Conservation (phyloP, 2,329 filamentous ascomycete species). For the Aciculosporium take region DNA sequence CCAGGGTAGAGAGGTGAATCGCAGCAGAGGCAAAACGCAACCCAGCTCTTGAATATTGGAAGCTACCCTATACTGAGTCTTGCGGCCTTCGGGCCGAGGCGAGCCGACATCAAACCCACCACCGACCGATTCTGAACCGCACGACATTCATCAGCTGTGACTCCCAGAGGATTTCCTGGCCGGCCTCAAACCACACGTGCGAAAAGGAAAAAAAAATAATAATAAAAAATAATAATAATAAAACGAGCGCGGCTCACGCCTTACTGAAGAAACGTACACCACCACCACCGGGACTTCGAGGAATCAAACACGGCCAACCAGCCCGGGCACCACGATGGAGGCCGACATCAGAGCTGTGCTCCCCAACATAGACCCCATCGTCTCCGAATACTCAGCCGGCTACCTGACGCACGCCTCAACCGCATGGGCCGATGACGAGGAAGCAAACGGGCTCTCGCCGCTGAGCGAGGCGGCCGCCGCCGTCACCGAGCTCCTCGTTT, state of each 20-base stretch:
- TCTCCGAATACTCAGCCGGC: slow-evolving; percentile 86
- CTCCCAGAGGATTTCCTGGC: no score
- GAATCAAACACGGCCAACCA: background rate
- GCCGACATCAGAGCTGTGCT: slow-evolving; percentile 72
- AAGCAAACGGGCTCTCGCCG: slow-evolving; percentile 55
- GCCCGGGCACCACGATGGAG: slow-evolving; percentile 48
- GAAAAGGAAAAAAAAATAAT: no score
- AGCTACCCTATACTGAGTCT: background rate
- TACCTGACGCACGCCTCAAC: slow-evolving; percentile 90
- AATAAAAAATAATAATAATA: no score
- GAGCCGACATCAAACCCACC: slow-evolving; percentile 1
- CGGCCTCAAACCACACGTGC: no score
- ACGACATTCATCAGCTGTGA: background rate
- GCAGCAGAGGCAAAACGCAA: background rate
- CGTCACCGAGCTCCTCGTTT: slow-evolving; percentile 79
- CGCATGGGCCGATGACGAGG: slow-evolving; percentile 60
- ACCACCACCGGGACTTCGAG: background rate
- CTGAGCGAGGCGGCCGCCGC: slow-evolving; percentile 70
- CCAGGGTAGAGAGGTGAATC: no score
- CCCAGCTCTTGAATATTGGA: background rate
- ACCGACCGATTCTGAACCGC: background rate
- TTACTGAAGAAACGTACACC: no score
- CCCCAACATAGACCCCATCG: slow-evolving; percentile 73
- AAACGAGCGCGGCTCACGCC: no score
- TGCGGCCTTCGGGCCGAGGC: background rate